Evolutionary conservation across 2,329 filamentous ascomycete species (phyloP).

Genomic region (Venturia effusa): DNA sequence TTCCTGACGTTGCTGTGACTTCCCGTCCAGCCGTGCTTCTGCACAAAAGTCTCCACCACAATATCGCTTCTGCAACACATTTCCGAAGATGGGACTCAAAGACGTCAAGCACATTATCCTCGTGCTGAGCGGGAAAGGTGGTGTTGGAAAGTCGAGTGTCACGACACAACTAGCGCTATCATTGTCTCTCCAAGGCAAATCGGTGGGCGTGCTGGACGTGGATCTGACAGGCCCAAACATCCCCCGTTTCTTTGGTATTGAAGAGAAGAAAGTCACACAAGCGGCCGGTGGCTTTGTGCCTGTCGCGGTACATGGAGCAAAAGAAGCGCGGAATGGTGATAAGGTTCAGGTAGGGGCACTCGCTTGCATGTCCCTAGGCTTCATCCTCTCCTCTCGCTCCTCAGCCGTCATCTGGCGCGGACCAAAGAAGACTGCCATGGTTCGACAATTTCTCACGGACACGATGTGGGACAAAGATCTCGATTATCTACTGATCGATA

Average conservation of each 20-base stretch:
- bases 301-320: constrained; percentile 63
- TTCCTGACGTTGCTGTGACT: neutral
- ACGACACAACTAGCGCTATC: constrained; percentile 92
- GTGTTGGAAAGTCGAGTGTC: constrained; percentile 95
- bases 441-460: constrained; percentile 80
- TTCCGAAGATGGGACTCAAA: constrained; percentile 10
- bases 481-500: constrained; percentile 93
- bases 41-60: neutral
- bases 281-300: constrained; percentile 88
- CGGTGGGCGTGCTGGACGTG: constrained; percentile 89
- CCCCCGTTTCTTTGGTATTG: constrained; percentile 84
- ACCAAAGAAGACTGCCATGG: constrained; percentile 98
- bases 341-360: constrained; percentile 47
- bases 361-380: constrained; percentile 85
- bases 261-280: constrained; percentile 81
- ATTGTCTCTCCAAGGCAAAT: constrained; percentile 72
- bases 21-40: neutral
- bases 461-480: constrained; percentile 52
- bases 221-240: constrained; percentile 95
- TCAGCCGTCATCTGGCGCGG: constrained; percentile 96
- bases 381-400: constrained; percentile 69
- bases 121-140: constrained; percentile 91
- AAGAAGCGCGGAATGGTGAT: constrained; percentile 16
- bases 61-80: neutral
- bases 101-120: constrained; percentile 50